Base-by-base conservation (phyloP, 1,284 basidiomycete genomes). In the Malassezia japonica region DNA sequence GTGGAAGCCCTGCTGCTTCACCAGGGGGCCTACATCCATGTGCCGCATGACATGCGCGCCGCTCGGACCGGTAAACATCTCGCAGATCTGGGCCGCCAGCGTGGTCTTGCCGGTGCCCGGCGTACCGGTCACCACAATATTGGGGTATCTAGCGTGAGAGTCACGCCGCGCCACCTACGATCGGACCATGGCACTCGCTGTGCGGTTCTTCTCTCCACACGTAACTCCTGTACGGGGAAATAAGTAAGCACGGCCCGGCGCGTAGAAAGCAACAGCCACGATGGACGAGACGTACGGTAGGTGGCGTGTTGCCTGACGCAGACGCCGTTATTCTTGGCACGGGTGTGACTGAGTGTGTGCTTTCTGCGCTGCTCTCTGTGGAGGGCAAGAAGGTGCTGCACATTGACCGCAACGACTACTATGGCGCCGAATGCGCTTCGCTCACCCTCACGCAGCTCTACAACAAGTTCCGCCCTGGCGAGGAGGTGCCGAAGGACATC, bases 311-410 rank as follows among this genome's bases (percentile, higher is more conserved):
- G 24, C 15, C 21, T 33, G n/a, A 10, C 35, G n/a, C 25, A 67
- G 64, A 67, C 53, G 65, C 65, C 48, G 57, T 67, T 35, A 67
- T 75, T 44, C 70, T 74, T 48, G 92, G 92, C 62, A 96, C 92
- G 57, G 92, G 92, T 61, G 78, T 98, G 73, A 94, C 92, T 48
- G 94, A 99, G 76, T 98, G 94, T 77, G 91, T 98, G 74, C 82
- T 99, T 87, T 59, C 79, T 91, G 73, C 81, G 18, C 60, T 72
- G 20, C 54, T 99, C 65, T 98, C 92, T 25, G 92, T 98, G 53
- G 92, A 96, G 72, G 92, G 92, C 66, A 95, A 98, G 81, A 99
- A 98, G 79, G 94, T 99, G 62, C 83, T 99, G 36, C 94, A 99
- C 77, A 96, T 99, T 82, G 94, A 99, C 77, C 67, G 92, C 62